Percentiles rank a stretch among this genome's conserved stretches.
Evolutionary conservation across 176 grass and related monocot genomes (phyloP).

Genomic region (Miscanthus lutarioriparius): DNA sequence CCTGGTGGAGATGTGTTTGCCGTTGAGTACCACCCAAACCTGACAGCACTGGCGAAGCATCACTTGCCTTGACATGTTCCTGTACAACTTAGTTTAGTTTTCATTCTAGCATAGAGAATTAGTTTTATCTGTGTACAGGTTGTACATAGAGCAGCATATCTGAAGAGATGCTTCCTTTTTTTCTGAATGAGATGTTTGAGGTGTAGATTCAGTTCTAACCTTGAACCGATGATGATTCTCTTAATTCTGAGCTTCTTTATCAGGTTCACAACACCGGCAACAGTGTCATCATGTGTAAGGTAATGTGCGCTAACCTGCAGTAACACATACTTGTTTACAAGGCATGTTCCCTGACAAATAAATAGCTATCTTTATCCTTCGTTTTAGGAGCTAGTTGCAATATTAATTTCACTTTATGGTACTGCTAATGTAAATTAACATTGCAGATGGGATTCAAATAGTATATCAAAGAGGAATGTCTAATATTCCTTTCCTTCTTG

Average conservation of each 20-base stretch:
- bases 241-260: constrained; percentile 50
- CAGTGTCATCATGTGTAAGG: constrained; percentile 38
- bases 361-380: not conserved
- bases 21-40: constrained; percentile 48
- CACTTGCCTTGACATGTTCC: constrained; percentile 45
- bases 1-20: constrained; percentile 55
- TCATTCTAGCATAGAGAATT: not conserved
- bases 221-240: constrained; percentile 53
- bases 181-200: not conserved
- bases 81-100: constrained; percentile 33
- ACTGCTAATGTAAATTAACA: not conserved
- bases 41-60: constrained; percentile 41
- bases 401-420: constrained; percentile 7
- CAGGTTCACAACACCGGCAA: constrained; percentile 50
- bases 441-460: not conserved
- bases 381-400: constrained; percentile 5
- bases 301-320: constrained; percentile 51
- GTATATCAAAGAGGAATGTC: not conserved
- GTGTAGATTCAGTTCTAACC: constrained; percentile 30
- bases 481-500: not conserved
- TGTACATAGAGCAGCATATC: constrained; percentile 4
- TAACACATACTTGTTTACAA: constrained; percentile 2
- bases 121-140: not conserved
- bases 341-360: not conserved
- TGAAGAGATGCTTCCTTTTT: not conserved